Percentiles rank a stretch among this genome's conserved stretches.
Conservation (phyloP, 495 filamentous ascomycete genomes). For the Tricharina praecox region DNA sequence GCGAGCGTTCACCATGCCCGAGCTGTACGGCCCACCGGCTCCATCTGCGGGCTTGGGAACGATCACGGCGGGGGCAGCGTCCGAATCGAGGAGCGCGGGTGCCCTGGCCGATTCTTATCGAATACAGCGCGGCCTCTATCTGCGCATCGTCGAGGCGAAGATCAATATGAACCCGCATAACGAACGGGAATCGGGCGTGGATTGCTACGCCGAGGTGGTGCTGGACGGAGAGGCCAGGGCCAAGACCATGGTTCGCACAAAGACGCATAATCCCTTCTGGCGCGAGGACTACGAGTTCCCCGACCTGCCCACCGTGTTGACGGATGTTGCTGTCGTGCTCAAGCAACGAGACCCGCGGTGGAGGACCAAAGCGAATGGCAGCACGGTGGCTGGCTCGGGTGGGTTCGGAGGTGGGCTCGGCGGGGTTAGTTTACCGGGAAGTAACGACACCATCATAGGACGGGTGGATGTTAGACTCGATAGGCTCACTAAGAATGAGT, state of each 20-base stretch:
- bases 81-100: neutral
- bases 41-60: slow-evolving; percentile 4
- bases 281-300: slow-evolving; percentile 76
- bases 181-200: slow-evolving; percentile 13
- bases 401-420: slow-evolving; percentile 25
- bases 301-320: slow-evolving; percentile 66
- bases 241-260: slow-evolving; percentile 64
- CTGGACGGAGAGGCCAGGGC: slow-evolving; percentile 79
- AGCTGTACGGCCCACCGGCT: slow-evolving; percentile 57
- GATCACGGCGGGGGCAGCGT: neutral
- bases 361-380: slow-evolving; percentile 21
- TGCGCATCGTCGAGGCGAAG: slow-evolving; percentile 44
- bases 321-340: slow-evolving; percentile 62
- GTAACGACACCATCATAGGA: slow-evolving; percentile 45
- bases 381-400: slow-evolving; percentile 19
- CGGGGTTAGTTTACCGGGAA: slow-evolving; percentile 23
- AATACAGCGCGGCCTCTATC: slow-evolving; percentile 40
- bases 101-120: slow-evolving; percentile 30
- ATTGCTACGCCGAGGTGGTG: slow-evolving; percentile 82
- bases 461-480: slow-evolving; percentile 72
- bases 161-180: slow-evolving; percentile 24
- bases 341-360: slow-evolving; percentile 45
- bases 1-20: slow-evolving; percentile 81
- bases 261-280: slow-evolving; percentile 82
- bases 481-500: slow-evolving; percentile 51